Base-by-base conservation (phyloP, 768 basidiomycete species). In the Russula earlei region DNA sequence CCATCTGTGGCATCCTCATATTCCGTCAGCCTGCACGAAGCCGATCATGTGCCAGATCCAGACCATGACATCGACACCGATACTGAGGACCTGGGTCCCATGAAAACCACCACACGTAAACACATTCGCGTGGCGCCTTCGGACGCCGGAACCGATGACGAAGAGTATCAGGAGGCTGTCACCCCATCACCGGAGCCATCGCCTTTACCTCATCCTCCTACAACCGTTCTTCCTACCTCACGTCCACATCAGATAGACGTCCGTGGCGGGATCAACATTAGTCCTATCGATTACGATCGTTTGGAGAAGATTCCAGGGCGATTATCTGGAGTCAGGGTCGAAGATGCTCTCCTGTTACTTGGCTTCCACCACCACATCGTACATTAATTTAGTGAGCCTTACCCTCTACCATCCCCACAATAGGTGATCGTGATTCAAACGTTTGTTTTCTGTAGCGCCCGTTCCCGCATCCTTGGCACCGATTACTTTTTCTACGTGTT, bases 271-370 rank as follows among this genome's bases (percentile, higher is more conserved):
- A 62, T 68, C 46, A 67, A 72, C 42, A 68, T 77, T 20, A 72
- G 74, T 55, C 67, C 74, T 37, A 71, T 72, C 17, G 64, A 71
- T 49, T 74, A 75, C 54, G 72, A 74, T 50, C 77, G 79, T 49
- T 65, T 78, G 50, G 80, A 79, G 63, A 80, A 80, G 58, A 33
- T 63, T 15, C 55, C 59, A 24, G 68, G 49, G 47, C 65, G 64
- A 62, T 60, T 45, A 64, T 77, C 74, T 55, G 81, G 81, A 46
- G 79, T 85, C 58, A 81, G 75, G 64, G 74, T 86, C 49, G 87
- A 88, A 68, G 87, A 90, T 63, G 87, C 87, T 4, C 69, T 86
- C 31, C 69, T 90, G 38, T 72, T 90, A 49, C 75, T 90, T 60
- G 81, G 80, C 67, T 90, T 90, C 72, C 82, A 85, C 64, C 80